Evolutionary conservation across 2,329 filamentous ascomycete genomes (phyloP).

Genomic region (Sphaerulina vaccinii): DNA sequence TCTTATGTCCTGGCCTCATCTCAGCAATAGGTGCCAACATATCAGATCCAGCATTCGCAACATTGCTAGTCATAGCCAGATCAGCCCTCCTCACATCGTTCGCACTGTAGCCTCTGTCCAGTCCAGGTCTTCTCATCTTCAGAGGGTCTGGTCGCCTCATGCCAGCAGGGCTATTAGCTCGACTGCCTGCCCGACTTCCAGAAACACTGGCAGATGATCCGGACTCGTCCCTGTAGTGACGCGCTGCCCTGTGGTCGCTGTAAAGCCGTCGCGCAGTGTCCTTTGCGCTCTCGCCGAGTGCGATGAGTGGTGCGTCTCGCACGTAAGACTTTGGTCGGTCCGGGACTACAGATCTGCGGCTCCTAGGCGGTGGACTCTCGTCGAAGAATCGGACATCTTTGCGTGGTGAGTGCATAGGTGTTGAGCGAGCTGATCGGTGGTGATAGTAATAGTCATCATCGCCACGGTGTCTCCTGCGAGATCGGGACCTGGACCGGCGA

Average conservation of each 20-base stretch:
- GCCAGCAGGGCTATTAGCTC: slow-evolving; percentile 2
- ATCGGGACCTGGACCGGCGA: slow-evolving; percentile 9
- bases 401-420: slow-evolving; percentile 10
- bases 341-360: slow-evolving; percentile 2
- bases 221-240: slow-evolving; percentile 3
- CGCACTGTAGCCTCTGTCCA: slow-evolving; percentile 1
- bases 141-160: neutral
- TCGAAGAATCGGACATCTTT: slow-evolving; percentile 26
- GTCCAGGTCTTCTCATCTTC: neutral
- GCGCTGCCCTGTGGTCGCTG: slow-evolving; percentile 7
- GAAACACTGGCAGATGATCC: neutral
- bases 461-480: slow-evolving; percentile 1
- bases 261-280: slow-evolving; percentile 24
- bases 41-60: neutral
- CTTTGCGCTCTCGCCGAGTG: slow-evolving; percentile 22
- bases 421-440: slow-evolving; percentile 4
- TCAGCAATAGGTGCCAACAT: neutral
- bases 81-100: neutral
- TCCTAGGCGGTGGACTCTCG: slow-evolving; percentile 13
- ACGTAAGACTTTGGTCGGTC: slow-evolving; percentile 22
- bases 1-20: neutral
- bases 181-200: slow-evolving; percentile 1
- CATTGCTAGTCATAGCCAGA: slow-evolving; percentile 3
- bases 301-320: slow-evolving; percentile 21
- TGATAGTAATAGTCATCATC: slow-evolving; percentile 1